These are phyloP conservation scores for Spencermartinsiella ligniputridi DNA, from an alignment of 1,139 yeast species.

Conservation along the genomic window DNA sequence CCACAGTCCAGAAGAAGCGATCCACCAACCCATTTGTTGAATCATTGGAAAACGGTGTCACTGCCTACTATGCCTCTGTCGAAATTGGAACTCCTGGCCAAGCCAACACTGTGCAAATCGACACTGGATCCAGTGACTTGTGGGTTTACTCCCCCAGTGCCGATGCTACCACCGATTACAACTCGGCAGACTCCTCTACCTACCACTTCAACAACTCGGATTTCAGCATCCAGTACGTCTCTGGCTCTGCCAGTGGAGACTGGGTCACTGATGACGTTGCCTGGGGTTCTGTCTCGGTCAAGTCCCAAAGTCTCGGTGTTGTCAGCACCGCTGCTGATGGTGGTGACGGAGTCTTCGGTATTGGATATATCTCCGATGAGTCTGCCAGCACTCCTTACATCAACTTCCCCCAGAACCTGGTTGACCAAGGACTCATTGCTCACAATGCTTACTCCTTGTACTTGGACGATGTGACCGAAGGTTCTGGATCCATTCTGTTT, in stretches of 20 bases:
- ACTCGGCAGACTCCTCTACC: conserved; percentile 11
- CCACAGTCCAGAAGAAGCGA: not conserved
- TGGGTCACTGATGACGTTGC: conserved; percentile 44
- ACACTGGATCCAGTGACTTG: conserved; percentile 47
- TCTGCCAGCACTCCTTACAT: conserved; percentile 15
- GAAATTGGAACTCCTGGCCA: conserved; percentile 54
- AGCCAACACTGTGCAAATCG: conserved; percentile 42
- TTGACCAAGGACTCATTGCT: conserved; percentile 43
- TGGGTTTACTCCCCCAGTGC: conserved; percentile 34
- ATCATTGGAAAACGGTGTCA: conserved; percentile 26
- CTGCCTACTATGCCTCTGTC: conserved; percentile 41
- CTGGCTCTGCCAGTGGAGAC: conserved; percentile 34
- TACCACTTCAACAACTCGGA: conserved; percentile 12
- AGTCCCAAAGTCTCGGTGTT: conserved; percentile 6
- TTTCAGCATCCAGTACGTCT: conserved; percentile 29
- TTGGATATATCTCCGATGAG: conserved; percentile 11
- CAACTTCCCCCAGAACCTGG: conserved; percentile 47
- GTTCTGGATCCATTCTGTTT: conserved; percentile 48
- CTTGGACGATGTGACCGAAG: conserved; percentile 40
- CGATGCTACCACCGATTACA: conserved; percentile 7
- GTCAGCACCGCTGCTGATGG: conserved; percentile 6
- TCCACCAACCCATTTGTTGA: not conserved
- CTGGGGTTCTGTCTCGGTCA: conserved; percentile 5
- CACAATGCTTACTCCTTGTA: conserved; percentile 49
- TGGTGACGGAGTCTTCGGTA: conserved; percentile 15